Percentiles rank a stretch among this genome's conserved stretches.
Conservation (phyloP, 192 early-diverging fungal genomes). For the Linderina pennispora region DNA sequence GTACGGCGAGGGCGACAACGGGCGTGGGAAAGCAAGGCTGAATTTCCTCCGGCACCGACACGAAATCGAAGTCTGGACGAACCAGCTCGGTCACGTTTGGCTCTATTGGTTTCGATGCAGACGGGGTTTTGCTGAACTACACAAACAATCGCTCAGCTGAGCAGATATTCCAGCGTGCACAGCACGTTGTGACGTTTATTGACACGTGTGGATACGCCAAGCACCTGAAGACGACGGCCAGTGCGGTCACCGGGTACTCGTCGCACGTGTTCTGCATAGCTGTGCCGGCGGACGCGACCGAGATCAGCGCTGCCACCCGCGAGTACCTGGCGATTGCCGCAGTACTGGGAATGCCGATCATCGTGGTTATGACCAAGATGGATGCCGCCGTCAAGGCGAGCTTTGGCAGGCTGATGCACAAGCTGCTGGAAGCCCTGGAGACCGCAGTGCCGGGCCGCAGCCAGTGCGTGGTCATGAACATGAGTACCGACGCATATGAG, state of each 20-base stretch:
- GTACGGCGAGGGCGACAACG: slow-evolving; percentile 80
- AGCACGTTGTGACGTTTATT: slow-evolving; percentile 76
- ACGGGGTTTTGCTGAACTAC: slow-evolving; percentile 70
- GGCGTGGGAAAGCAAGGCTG: slow-evolving; percentile 73
- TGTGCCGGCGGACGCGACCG: slow-evolving; percentile 61
- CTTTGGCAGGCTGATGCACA: slow-evolving; percentile 48
- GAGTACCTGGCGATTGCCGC: slow-evolving; percentile 78
- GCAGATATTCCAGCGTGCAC: slow-evolving; percentile 67
- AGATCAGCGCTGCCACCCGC: slow-evolving; percentile 58
- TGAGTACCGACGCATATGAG: slow-evolving; percentile 3
- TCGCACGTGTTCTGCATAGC: slow-evolving; percentile 87
- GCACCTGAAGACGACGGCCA: slow-evolving; percentile 85
- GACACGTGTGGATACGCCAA: slow-evolving; percentile 89
- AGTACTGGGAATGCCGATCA: slow-evolving; percentile 75
- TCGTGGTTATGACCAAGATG: slow-evolving; percentile 85
- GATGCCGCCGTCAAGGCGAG: slow-evolving; percentile 55
- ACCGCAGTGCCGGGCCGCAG: slow-evolving; percentile 23
- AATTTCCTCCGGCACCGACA: slow-evolving; percentile 87
- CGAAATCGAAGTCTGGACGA: slow-evolving; percentile 84
- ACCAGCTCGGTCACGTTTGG: slow-evolving; percentile 87
- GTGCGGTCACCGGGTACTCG: slow-evolving; percentile 81
- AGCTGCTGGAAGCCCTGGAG: slow-evolving; percentile 43
- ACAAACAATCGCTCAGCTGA: slow-evolving; percentile 68
- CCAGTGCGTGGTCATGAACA: slow-evolving; percentile 29
- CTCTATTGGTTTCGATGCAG: slow-evolving; percentile 75